These are phyloP conservation scores for Entomortierella parvispora DNA, from an alignment of 192 early-diverging fungal species.

Conservation along the genomic window DNA sequence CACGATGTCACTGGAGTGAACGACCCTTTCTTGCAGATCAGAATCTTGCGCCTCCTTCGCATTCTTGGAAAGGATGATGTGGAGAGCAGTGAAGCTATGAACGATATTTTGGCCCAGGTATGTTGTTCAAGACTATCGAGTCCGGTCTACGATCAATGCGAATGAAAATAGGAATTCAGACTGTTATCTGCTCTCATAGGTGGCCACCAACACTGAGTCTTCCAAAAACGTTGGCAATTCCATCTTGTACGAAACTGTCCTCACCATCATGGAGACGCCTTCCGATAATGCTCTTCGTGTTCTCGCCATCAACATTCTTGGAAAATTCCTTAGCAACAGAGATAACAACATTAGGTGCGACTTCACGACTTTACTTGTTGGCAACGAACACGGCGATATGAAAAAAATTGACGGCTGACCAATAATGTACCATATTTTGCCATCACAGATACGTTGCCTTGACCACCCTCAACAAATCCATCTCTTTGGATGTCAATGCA, in stretches of 20 bases:
- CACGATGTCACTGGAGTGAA: slow-evolving; percentile 96
- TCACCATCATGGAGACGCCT: slow-evolving; percentile 96
- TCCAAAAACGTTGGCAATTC: slow-evolving; percentile 98
- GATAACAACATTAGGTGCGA: slow-evolving; percentile 96
- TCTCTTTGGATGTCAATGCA: slow-evolving; percentile 89
- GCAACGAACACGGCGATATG: no score
- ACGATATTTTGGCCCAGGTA: slow-evolving; percentile 95
- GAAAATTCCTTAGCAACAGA: slow-evolving; percentile 92
- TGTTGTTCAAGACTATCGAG: no score
- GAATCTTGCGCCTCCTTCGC: slow-evolving; percentile 88
- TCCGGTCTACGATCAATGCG: neutral
- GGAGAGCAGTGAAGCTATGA: slow-evolving; percentile 90
- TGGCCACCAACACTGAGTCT: slow-evolving; percentile 94
- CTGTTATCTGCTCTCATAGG: slow-evolving; percentile 35
- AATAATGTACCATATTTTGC: no score
- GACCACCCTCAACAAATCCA: slow-evolving; percentile 93
- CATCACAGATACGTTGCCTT: slow-evolving; percentile 98
- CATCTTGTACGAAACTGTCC: slow-evolving; percentile 96
- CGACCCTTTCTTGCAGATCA: slow-evolving; percentile 98
- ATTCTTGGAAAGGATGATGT: slow-evolving; percentile 86
- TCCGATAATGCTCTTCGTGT: slow-evolving; percentile 91
- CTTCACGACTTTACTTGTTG: neutral
- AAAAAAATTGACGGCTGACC: neutral
- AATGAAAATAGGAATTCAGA: neutral
- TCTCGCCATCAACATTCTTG: slow-evolving; percentile 97